These are phyloP conservation scores for Sonneratia caseolaris DNA, from an alignment of 345 rosid genomes.

Conservation along the genomic window DNA sequence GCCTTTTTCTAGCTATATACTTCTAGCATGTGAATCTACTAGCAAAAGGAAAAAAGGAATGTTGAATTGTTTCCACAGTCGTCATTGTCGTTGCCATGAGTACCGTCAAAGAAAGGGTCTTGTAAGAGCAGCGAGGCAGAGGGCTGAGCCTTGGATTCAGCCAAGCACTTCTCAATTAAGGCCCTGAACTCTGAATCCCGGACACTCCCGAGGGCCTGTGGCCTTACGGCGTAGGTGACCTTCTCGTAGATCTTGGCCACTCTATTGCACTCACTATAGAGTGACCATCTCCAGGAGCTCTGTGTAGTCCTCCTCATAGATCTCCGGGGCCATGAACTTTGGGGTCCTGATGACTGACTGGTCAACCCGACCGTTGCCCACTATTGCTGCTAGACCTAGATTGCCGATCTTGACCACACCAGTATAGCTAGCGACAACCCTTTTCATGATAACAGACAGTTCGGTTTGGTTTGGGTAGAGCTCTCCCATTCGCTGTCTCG, in stretches of 20 bases:
- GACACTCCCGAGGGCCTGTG: constrained; percentile 49
- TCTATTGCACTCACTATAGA: constrained; percentile 61
- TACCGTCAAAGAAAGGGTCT: constrained; percentile 59
- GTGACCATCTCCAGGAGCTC: constrained; percentile 73
- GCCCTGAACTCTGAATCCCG: constrained; percentile 48
- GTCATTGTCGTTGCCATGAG: constrained; percentile 43
- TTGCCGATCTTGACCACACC: constrained; percentile 77
- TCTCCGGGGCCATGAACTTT: constrained; percentile 92
- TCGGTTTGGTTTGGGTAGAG: neutral
- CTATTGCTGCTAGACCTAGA: constrained; percentile 66
- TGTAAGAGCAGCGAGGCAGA: constrained; percentile 58
- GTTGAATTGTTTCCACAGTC: neutral
- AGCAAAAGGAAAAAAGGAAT: neutral
- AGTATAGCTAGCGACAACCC: neutral
- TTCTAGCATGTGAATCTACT: neutral
- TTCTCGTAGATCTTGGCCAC: constrained; percentile 68
- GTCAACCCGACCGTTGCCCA: constrained; percentile 61
- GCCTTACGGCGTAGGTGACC: constrained; percentile 57
- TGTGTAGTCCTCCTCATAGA: constrained; percentile 72
- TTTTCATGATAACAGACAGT: neutral
- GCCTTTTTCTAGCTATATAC: neutral
- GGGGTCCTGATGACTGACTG: constrained; percentile 84
- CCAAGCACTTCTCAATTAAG: constrained; percentile 72
- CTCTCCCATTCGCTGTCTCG: neutral
- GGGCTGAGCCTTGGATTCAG: constrained; percentile 49